Percentiles rank a stretch among this genome's conserved stretches.
These are phyloP conservation scores for Clonostachys byssicola DNA, from an alignment of 2,329 filamentous ascomycete genomes.

Conservation along the genomic window DNA sequence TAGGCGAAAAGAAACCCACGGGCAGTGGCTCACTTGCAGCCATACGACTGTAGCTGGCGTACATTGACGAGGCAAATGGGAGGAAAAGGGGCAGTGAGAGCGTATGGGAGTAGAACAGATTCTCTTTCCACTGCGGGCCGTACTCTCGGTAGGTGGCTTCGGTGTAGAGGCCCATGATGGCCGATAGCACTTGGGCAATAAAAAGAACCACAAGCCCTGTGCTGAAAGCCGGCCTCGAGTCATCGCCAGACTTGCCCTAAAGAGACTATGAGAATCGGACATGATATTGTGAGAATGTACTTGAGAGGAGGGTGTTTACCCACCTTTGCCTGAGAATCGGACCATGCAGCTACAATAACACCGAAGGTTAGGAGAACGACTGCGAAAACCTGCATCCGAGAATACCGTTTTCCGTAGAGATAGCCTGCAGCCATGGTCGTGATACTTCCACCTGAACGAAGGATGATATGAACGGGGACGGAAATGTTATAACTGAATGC, in stretches of 20 bases:
- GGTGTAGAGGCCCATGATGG: conserved; percentile 92
- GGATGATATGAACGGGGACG: conserved; percentile 93
- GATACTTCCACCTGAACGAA: conserved; percentile 91
- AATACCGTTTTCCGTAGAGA: conserved; percentile 81
- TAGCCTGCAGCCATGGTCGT: conserved; percentile 92
- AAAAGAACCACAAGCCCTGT: conserved; percentile 80
- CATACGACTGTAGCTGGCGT: conserved; percentile 59
- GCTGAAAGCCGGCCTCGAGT: conserved; percentile 22
- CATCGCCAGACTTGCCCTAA: conserved; percentile 2
- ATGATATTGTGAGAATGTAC: not conserved
- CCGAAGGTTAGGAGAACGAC: conserved; percentile 82
- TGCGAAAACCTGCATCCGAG: conserved; percentile 72
- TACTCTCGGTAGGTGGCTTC: conserved; percentile 85
- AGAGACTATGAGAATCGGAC: not conserved
- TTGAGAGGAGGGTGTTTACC: conserved; percentile 7
- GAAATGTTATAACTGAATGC: conserved; percentile 97
- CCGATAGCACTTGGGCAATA: conserved; percentile 82
- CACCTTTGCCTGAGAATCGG: conserved; percentile 83
- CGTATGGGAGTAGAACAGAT: conserved; percentile 87
- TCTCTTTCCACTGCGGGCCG: conserved; percentile 90
- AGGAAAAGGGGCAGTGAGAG: conserved; percentile 74
- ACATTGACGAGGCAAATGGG: conserved; percentile 64
- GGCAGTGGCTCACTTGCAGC: conserved; percentile 51
- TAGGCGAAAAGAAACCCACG: conserved; percentile 1
- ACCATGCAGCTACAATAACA: conserved; percentile 84